Base-by-base conservation (phyloP, 169 alveolate genomes). In the Ichthyophthirius multifiliis region DNA sequence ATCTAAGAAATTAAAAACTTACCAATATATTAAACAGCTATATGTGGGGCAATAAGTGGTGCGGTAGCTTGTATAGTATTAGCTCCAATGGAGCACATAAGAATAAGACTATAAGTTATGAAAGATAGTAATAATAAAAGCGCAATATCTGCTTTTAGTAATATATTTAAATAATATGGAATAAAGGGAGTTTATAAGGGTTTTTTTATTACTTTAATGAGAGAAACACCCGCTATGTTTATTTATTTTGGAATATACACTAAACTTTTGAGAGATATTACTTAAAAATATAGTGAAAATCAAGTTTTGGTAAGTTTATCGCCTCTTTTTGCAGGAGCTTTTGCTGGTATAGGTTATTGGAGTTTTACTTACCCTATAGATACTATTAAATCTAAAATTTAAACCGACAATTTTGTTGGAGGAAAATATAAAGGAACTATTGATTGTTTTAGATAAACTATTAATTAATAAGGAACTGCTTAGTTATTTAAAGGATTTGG, bases 271-370 rank as follows among this genome's bases (percentile, higher is more conserved):
- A 55, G 71, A 55, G 71, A 34, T 55, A 55, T 55, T 39, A 16
- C 71, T 55, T 55, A 55, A 18, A 55, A 55, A 5, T 27, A 55
- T 55, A 55, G 31, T 27, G 13, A 55, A 55, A 27, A 55, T 27
- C 43, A 55, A 55, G 23, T 55, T 3, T 34, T 39, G 9, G 71
- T 55, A 0, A 55, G 31, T 34, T 27, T 16, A 27, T 34, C 71
- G 23, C 71, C 71, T 55, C 71, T 55, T 55, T 34, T 55, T 27
- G 71, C 71, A 27, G 71, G 71, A 27, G 71, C 71, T 55, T n/a
- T 27, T 55, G 71, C 71, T 55, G 71, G 71, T 55, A 55, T 55
- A 27, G 71, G 43, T 2, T 55, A 55, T 39, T 55, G 71, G 10
- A 55, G 43, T 7, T 55, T 55, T 23, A 55, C 71, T 27, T 55